Percentiles rank a stretch among this genome's conserved stretches.
phyloP scores from a whole-genome alignment of 768 basidiomycete genomes.

The Rickenella mellea region DNA sequence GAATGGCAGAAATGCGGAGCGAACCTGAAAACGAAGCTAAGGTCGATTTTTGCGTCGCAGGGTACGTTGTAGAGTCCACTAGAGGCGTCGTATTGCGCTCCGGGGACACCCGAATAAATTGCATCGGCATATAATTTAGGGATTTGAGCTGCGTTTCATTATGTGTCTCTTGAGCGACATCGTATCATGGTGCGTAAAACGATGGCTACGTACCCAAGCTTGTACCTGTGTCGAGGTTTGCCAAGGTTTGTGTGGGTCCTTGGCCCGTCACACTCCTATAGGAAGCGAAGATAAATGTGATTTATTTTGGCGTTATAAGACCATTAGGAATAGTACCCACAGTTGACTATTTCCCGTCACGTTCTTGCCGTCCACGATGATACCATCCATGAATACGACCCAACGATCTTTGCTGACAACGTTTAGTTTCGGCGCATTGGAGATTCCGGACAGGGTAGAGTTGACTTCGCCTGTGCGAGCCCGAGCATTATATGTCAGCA shows the following conservation, averaged over 20 bases:
- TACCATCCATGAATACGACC: conserved; percentile 8
- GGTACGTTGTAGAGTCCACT: conserved; percentile 6
- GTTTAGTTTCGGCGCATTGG: neutral
- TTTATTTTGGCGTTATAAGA: too few relatives aligned
- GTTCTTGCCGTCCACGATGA: conserved; percentile 10
- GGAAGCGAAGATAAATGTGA: too few relatives aligned
- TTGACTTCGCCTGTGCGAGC: neutral
- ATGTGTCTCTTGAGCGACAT: too few relatives aligned
- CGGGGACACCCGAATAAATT: conserved; percentile 12
- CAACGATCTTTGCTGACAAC: neutral
- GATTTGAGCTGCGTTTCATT: too few relatives aligned
- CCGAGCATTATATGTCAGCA: too few relatives aligned
- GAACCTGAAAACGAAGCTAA: conserved; percentile 10
- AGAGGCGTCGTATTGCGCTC: neutral
- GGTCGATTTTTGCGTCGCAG: conserved; percentile 9
- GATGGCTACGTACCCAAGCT: too few relatives aligned
- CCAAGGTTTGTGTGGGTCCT: conserved; percentile 8
- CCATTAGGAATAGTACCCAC: too few relatives aligned
- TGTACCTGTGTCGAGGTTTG: conserved; percentile 10
- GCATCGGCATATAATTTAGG: conserved; percentile 10
- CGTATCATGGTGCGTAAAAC: too few relatives aligned
- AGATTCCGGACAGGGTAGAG: neutral
- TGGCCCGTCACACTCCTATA: conserved; percentile 3
- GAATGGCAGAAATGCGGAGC: too few relatives aligned
- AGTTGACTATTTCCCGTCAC: neutral